Evolutionary conservation across 768 basidiomycete species (phyloP).

Genomic region (Boletus speciosus): DNA sequence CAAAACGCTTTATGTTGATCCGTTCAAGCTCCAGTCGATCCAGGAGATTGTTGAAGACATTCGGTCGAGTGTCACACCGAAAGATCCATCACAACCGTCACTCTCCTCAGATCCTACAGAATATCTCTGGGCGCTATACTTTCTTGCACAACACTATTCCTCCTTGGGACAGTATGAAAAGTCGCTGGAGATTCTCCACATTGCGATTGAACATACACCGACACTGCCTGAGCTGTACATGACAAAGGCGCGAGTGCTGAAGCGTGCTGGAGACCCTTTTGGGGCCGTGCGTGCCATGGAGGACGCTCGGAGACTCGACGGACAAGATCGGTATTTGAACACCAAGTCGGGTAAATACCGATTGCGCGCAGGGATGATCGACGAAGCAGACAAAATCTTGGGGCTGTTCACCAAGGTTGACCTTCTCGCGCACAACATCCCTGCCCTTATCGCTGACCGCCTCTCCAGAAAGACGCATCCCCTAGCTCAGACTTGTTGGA

Average conservation of each 20-base stretch:
- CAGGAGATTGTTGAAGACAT: constrained; percentile 64
- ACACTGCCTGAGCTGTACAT: constrained; percentile 89
- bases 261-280: constrained; percentile 76
- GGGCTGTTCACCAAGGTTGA: constrained; percentile 90
- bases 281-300: constrained; percentile 76
- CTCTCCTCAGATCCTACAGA: constrained; percentile 56
- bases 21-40: constrained; percentile 61
- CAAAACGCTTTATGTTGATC: constrained; percentile 74
- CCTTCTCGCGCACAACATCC: constrained; percentile 1
- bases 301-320: constrained; percentile 80
- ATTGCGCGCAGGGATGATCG: constrained; percentile 74
- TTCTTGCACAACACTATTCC: constrained; percentile 87
- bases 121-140: constrained; percentile 94
- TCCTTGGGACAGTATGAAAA: constrained; percentile 44
- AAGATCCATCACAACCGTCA: constrained; percentile 30
- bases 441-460: constrained; percentile 4
- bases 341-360: constrained; percentile 92
- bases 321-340: constrained; percentile 94
- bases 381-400: constrained; percentile 69
- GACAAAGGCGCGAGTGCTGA: constrained; percentile 77
- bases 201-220: constrained; percentile 81
- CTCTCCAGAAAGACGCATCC: constrained; percentile 78
- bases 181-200: constrained; percentile 60
- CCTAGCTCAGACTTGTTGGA: constrained; percentile 85
- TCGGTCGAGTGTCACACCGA: constrained; percentile 34